Evolutionary conservation across 257 asterid species (phyloP), one percentile per base, ranked within the genome.

Genomic region (Anisodus acutangulus): DNA sequence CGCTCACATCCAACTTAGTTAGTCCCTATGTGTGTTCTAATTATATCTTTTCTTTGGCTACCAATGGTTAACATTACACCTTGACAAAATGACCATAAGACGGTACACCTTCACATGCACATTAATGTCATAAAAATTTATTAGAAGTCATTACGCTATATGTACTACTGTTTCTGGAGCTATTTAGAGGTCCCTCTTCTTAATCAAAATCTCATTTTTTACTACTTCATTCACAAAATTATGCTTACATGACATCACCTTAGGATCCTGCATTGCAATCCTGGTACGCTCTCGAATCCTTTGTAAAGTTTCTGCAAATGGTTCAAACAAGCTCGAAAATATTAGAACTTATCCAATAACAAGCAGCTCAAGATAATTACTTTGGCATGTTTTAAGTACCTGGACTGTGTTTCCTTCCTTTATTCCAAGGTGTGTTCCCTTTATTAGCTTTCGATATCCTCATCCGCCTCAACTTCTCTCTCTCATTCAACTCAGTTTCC

Each of bases 211-310:
- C 45, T 47, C 17, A 54, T 82, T 22, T 81, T 67, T 74, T 74
- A 41, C 80, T 72, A 45, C 76, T 64, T 79, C n/a, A 70, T 22
- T 49, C 43, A 26, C 55, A 41, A 81, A 87, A 87, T 85, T 53
- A 84, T 87, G 86, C 94, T 90, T 92, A 93, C 97, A 92, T 94
- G 93, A 93, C 97, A 90, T 96, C 99, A 94, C 99, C 98, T 96
- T 95, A 92, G 99, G 99, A 87, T 94, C 92, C 93, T 92, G 97
- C 99, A 96, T 96, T 58, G 99, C 99, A 87, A 94, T 91, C 88
- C 90, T 90, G 51, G 99, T 94, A 88, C 92, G 91, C 89, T 95
- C 98, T 90, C 86, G 91, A 80, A 97, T 97, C 92, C 87, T 87
- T 91, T 85, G 91, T 62, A 93, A 71, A 62, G 99, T 97, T 88